Percentiles rank a stretch among this genome's conserved stretches.
Conservation (phyloP, 768 basidiomycete genomes). For the Pulveroboletus ravenelii region DNA sequence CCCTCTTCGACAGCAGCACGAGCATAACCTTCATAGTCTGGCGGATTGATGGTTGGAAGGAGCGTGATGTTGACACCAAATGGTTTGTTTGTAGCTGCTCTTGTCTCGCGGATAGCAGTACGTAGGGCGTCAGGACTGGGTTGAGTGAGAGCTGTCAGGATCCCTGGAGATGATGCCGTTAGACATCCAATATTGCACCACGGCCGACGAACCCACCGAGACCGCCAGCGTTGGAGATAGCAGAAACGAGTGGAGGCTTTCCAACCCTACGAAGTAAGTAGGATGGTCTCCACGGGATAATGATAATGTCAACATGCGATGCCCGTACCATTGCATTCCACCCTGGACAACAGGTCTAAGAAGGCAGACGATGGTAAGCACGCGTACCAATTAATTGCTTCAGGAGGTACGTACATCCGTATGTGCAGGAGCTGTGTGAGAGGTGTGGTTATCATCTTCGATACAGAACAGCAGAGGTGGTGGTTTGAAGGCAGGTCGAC, state of each 20-base stretch:
- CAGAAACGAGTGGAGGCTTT: slow-evolving; percentile 65
- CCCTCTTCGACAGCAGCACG: slow-evolving; percentile 82
- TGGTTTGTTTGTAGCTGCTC: slow-evolving; percentile 60
- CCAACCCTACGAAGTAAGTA: slow-evolving; percentile 59
- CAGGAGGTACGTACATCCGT: slow-evolving; percentile 46
- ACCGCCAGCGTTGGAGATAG: slow-evolving; percentile 80
- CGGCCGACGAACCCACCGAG: slow-evolving; percentile 45
- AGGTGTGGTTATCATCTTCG: slow-evolving; percentile 43
- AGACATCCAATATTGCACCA: not conserved
- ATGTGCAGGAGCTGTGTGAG: slow-evolving; percentile 65
- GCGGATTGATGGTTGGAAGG: slow-evolving; percentile 86
- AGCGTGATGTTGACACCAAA: slow-evolving; percentile 87
- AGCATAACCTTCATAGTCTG: slow-evolving; percentile 84
- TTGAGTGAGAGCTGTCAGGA: slow-evolving; percentile 86
- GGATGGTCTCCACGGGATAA: not conserved
- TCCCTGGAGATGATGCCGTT: slow-evolving; percentile 39
- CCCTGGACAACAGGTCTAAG: slow-evolving; percentile 77
- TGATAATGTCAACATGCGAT: not conserved
- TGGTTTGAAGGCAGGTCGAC: not conserved
- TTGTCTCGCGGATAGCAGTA: slow-evolving; percentile 73
- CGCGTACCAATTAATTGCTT: not conserved
- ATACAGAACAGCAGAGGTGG: not conserved
- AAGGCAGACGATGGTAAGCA: not conserved
- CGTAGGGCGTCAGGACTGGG: slow-evolving; percentile 80
- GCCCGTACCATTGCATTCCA: slow-evolving; percentile 80